A percentile compares a stretch with the other conserved stretches of the same genome.
These are phyloP conservation scores for Wickerhamiella brachini DNA, from an alignment of 805 yeast species.

Conservation along the genomic window DNA sequence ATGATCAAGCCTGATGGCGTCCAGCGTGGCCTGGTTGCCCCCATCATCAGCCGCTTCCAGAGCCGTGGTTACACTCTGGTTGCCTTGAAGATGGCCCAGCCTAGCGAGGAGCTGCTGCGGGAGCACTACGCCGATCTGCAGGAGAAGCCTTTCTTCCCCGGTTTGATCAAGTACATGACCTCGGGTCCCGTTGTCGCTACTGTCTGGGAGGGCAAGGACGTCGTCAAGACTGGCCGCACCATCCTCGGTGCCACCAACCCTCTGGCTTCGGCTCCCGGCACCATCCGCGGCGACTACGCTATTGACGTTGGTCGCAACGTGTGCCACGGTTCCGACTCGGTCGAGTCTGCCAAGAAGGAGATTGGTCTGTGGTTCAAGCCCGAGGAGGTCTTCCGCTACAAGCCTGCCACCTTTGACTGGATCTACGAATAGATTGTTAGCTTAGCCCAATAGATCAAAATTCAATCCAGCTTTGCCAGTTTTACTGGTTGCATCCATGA, in stretches of 20 bases:
- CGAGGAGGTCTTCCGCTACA: slow-evolving; percentile 90
- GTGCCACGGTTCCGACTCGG: slow-evolving; percentile 98
- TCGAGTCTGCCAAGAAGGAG: slow-evolving; percentile 93
- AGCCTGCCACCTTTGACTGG: slow-evolving; percentile 74
- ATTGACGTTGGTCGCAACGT: slow-evolving; percentile 99
- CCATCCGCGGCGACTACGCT: slow-evolving; percentile 99
- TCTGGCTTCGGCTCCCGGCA: slow-evolving; percentile 92
- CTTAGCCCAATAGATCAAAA: too few species aligned
- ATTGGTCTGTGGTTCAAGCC: slow-evolving; percentile 94
- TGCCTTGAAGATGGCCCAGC: slow-evolving; percentile 80
- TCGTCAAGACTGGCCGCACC: slow-evolving; percentile 95
- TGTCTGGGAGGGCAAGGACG: slow-evolving; percentile 99
- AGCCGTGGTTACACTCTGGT: slow-evolving; percentile 96
- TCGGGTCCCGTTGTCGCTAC: slow-evolving; percentile 98
- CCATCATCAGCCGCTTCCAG: slow-evolving; percentile 87
- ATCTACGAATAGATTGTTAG: slow-evolving; percentile 62
- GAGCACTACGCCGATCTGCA: slow-evolving; percentile 93
- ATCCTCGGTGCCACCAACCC: slow-evolving; percentile 99
- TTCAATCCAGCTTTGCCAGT: too few species aligned
- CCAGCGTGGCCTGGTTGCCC: slow-evolving; percentile 92
- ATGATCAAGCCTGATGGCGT: slow-evolving; percentile 86
- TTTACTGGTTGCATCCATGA: too few species aligned
- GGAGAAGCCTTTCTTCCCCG: slow-evolving; percentile 96
- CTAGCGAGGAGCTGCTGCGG: slow-evolving; percentile 77
- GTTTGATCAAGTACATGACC: slow-evolving; percentile 87